Conservation (phyloP, 2,329 filamentous ascomycete species). For the Paecilomyces sp. region DNA sequence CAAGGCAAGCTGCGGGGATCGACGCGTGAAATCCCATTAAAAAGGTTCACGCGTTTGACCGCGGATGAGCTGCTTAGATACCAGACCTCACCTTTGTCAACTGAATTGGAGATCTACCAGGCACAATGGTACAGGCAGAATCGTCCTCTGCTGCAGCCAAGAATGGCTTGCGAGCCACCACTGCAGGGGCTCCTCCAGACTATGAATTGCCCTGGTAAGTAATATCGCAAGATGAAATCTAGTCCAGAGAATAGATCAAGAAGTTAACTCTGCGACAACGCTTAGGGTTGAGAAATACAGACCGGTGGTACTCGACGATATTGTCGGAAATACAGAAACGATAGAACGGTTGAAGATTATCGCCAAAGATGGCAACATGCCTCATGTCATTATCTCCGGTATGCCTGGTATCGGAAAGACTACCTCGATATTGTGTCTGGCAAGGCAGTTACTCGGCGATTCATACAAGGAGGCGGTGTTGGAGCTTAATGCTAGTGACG, state of each 20-base stretch:
- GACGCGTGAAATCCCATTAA: not conserved
- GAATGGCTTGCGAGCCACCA: conserved; percentile 33
- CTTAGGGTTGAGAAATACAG: conserved; percentile 96
- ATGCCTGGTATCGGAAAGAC: conserved; percentile 99
- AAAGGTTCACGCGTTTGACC: not conserved
- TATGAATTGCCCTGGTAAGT: conserved; percentile 45
- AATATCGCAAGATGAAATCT: not conserved
- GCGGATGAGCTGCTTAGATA: not conserved
- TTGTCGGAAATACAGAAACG: conserved; percentile 96
- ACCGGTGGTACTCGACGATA: conserved; percentile 88
- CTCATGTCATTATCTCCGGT: conserved; percentile 97
- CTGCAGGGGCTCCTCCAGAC: conserved; percentile 33
- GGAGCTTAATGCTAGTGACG: conserved; percentile 93
- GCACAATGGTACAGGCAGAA: conserved; percentile 38
- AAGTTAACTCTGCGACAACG: not conserved
- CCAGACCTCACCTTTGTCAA: not conserved
- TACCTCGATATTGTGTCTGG: conserved; percentile 87
- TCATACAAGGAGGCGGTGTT: conserved; percentile 96
- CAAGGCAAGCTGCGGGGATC: not conserved
- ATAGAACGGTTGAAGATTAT: conserved; percentile 97
- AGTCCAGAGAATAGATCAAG: not conserved
- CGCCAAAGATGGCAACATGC: conserved; percentile 98
- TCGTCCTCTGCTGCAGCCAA: conserved; percentile 38
- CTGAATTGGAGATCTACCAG: not conserved
- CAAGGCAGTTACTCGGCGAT: conserved; percentile 82